Conservation (phyloP, 305 asterid genomes). For the Solanum hybrid region DNA sequence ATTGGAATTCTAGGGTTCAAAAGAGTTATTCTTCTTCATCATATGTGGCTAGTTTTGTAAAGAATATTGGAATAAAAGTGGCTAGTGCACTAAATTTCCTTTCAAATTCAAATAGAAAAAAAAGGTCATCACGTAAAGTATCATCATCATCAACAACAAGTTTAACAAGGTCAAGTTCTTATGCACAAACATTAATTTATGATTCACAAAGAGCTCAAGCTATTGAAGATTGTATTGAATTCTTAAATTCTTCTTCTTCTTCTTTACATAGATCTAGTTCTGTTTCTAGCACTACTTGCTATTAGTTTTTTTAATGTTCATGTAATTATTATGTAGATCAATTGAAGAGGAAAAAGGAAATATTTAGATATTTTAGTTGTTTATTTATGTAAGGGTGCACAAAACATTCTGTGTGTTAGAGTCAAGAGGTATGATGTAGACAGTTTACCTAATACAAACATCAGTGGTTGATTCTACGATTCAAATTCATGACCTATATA, state of each 20-base stretch:
- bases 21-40: not conserved
- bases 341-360: not conserved
- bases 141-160: constrained; percentile 50
- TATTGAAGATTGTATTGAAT: constrained; percentile 85
- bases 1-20: constrained; percentile 7
- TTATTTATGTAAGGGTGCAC: not conserved
- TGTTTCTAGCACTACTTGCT: constrained; percentile 47
- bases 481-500: too few relatives aligned
- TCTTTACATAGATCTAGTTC: constrained; percentile 69
- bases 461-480: too few relatives aligned
- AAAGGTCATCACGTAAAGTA: constrained; percentile 46
- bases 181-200: constrained; percentile 40
- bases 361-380: not conserved
- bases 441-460: not conserved
- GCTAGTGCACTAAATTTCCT: constrained; percentile 19
- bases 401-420: too few relatives aligned
- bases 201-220: constrained; percentile 91
- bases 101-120: constrained; percentile 22
- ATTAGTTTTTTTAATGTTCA: not conserved
- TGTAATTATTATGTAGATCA: not conserved
- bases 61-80: constrained; percentile 24
- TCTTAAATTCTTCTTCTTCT: constrained; percentile 69
- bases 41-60: constrained; percentile 18
- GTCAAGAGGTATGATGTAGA: not conserved
- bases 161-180: constrained; percentile 59